phyloP scores from a whole-genome alignment of 2,329 filamentous ascomycete genomes.

The Monosporascus sp. region DNA sequence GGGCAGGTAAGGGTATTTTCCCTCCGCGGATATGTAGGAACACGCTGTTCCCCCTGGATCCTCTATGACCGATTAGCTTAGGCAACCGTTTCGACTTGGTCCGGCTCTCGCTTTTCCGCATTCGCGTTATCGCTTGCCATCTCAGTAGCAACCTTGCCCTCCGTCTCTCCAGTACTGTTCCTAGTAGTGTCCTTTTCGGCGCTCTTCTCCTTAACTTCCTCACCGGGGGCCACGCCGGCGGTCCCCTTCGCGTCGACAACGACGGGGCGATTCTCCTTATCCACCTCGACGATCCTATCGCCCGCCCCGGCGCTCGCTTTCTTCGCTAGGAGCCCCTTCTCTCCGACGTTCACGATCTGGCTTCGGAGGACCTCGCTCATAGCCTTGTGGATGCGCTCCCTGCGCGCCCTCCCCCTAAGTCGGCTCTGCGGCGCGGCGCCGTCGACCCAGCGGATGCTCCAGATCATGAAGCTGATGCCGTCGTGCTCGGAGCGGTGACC shows the following conservation, averaged over 20 bases:
- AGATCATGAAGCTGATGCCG: constrained; percentile 83
- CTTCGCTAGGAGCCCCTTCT: constrained; percentile 11
- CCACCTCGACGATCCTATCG: constrained; percentile 20
- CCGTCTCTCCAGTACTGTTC: constrained; percentile 2
- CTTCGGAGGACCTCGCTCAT: constrained; percentile 45
- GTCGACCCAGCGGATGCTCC: constrained; percentile 76
- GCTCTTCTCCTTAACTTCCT: constrained; percentile 5
- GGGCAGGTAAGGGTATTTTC: too few relatives aligned
- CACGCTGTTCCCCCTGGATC: too few relatives aligned
- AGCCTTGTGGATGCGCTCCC: constrained; percentile 52
- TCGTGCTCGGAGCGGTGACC: constrained; percentile 56
- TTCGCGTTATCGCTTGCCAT: neutral
- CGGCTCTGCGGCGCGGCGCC: constrained; percentile 59
- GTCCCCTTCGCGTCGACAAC: neutral
- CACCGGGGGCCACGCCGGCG: neutral
- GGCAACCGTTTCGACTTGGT: too few relatives aligned
- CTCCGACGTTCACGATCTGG: constrained; percentile 27
- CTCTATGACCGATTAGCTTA: too few relatives aligned
- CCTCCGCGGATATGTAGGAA: too few relatives aligned
- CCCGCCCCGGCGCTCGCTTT: neutral
- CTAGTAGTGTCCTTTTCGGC: neutral
- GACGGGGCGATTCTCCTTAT: constrained; percentile 42
- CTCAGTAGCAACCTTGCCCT: neutral
- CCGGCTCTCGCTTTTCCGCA: too few relatives aligned
- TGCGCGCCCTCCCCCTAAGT: constrained; percentile 48